These are phyloP conservation scores for Stropharia rugosoannulata DNA, from an alignment of 768 basidiomycete species.

Conservation along the genomic window DNA sequence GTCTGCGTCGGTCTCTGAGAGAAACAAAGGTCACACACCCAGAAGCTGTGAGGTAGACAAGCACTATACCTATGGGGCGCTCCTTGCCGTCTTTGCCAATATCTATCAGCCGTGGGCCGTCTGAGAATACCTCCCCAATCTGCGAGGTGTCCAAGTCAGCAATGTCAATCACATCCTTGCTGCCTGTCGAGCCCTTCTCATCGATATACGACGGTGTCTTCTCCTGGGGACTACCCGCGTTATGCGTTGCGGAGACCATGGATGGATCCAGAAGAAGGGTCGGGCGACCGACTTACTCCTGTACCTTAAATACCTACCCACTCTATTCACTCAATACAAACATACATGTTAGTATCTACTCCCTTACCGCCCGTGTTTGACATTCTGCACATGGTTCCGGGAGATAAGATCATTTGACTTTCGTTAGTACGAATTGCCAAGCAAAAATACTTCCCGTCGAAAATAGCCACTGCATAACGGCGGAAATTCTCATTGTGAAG, in stretches of 20 bases:
- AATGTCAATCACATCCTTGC: constrained; percentile 22
- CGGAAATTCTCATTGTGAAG: no score
- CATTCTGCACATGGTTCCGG: background rate
- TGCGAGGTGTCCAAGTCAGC: constrained; percentile 12
- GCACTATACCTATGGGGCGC: constrained; percentile 41
- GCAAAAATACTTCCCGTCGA: background rate
- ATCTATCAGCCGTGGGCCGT: constrained; percentile 33
- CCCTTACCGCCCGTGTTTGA: no score
- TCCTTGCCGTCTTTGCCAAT: constrained; percentile 47
- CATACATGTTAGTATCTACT: no score
- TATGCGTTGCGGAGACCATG: no score
- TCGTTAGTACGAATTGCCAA: background rate
- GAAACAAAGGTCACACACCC: background rate
- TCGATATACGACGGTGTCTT: background rate
- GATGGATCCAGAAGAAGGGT: no score
- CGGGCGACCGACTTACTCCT: background rate
- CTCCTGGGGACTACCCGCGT: no score
- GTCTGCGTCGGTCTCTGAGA: constrained; percentile 43
- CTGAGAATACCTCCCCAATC: constrained; percentile 28
- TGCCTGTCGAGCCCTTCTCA: constrained; percentile 10
- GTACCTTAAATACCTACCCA: background rate
- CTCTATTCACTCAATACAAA: no score
- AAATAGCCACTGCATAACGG: background rate
- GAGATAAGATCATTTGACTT: constrained; percentile 5
- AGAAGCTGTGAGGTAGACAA: background rate